Percentiles rank a stretch among this genome's conserved stretches.
phyloP scores from a whole-genome alignment of 1,284 basidiomycete species.

The Irpex rosettiformis region DNA sequence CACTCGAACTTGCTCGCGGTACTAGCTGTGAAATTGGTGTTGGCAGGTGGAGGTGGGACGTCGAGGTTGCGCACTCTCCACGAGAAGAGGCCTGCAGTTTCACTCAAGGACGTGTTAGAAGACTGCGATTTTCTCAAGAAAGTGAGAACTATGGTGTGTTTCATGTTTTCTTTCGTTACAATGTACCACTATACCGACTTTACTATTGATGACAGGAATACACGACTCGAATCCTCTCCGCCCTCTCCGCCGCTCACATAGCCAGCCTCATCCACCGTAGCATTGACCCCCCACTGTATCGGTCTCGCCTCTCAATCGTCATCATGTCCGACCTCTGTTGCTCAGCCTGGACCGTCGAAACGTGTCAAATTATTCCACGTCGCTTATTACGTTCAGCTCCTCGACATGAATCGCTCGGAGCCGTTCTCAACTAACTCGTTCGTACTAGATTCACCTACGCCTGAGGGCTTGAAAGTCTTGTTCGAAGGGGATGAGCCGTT shows the following conservation, averaged over 20 bases:
- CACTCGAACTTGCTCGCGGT: constrained; percentile 61
- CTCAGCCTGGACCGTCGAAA: constrained; percentile 47
- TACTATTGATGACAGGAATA: constrained; percentile 49
- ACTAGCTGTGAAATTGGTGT: constrained; percentile 59
- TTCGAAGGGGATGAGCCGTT: constrained; percentile 51
- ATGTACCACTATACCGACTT: background rate
- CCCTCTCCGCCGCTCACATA: constrained; percentile 60
- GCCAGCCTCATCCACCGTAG: constrained; percentile 63
- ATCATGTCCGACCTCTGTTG: background rate
- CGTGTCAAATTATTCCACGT: constrained; percentile 64
- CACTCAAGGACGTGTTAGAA: constrained; percentile 63
- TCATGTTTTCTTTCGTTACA: background rate
- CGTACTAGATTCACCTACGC: constrained; percentile 41
- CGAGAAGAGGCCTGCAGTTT: constrained; percentile 62
- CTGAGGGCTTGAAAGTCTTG: constrained; percentile 64
- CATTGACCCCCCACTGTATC: constrained; percentile 52
- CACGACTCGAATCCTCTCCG: constrained; percentile 63
- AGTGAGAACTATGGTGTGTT: constrained; percentile 56
- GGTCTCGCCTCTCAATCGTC: constrained; percentile 43
- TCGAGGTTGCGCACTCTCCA: constrained; percentile 59
- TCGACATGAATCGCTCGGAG: constrained; percentile 74
- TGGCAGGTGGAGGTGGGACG: constrained; percentile 37
- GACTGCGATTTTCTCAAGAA: constrained; percentile 65
- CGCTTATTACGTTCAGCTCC: constrained; percentile 58
- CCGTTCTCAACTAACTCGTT: constrained; percentile 45